Evolutionary conservation across 2,329 filamentous ascomycete genomes (phyloP).

Genomic region (Niveomyces coronatus): DNA sequence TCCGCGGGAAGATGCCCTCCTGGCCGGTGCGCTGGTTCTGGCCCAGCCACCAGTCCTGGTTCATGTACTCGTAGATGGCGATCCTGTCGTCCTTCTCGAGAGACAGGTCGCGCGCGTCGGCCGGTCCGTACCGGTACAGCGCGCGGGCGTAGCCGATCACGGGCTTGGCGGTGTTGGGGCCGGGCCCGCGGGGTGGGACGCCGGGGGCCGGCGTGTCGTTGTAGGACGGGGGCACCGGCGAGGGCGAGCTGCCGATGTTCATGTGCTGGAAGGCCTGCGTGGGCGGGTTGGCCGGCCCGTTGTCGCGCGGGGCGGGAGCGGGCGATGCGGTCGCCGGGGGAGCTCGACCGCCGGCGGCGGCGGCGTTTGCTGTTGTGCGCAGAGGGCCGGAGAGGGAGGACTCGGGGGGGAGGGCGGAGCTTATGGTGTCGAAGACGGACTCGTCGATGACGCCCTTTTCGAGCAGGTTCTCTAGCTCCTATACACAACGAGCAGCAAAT

Average conservation of each 20-base stretch:
- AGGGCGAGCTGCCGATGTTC: constrained; percentile 21
- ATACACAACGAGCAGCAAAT: neutral
- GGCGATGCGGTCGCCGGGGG: constrained; percentile 16
- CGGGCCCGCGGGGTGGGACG: constrained; percentile 29
- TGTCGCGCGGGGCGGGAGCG: constrained; percentile 22
- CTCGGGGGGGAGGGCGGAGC: constrained; percentile 63
- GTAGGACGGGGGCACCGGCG: constrained; percentile 41
- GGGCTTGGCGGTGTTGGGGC: constrained; percentile 30
- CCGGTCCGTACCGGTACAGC: constrained; percentile 70
- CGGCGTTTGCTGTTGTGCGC: constrained; percentile 27
- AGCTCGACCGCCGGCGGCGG: too few species aligned
- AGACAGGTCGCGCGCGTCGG: constrained; percentile 71
- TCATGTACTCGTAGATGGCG: constrained; percentile 83
- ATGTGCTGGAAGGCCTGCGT: constrained; percentile 33
- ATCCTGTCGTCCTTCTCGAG: constrained; percentile 74
- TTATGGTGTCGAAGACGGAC: constrained; percentile 64
- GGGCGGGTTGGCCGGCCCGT: constrained; percentile 19
- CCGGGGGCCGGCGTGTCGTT: constrained; percentile 33
- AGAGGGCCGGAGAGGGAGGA: constrained; percentile 44
- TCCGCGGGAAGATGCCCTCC: constrained; percentile 92
- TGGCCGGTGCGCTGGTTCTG: constrained; percentile 70
- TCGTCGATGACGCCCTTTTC: constrained; percentile 73
- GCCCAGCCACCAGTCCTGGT: constrained; percentile 94
- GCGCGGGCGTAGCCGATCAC: constrained; percentile 67
- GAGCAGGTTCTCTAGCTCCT: constrained; percentile 87